A percentile compares a stretch with the other conserved stretches of the same genome.
Evolutionary conservation across 345 rosid species (phyloP).

Genomic region (Bruguiera sexangula): DNA sequence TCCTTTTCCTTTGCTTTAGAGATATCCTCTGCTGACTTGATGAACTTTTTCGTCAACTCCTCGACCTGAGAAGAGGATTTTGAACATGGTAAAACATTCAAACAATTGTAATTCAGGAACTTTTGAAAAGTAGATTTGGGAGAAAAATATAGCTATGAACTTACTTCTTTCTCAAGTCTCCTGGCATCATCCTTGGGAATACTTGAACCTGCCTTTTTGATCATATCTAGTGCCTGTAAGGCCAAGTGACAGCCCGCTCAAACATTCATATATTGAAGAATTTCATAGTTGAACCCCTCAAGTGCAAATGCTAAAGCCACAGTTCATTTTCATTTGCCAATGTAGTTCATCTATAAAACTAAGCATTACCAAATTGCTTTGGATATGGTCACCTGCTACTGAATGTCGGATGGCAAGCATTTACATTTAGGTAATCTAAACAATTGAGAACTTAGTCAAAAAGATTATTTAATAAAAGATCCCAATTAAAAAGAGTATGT

Average conservation of each 20-base stretch:
- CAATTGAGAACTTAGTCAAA: background rate
- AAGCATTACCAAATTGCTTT: background rate
- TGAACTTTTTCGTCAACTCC: constrained; percentile 73
- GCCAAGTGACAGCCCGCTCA: constrained; percentile 3
- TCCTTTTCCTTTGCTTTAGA: constrained; percentile 95
- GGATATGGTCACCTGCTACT: background rate
- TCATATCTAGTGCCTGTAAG: constrained; percentile 74
- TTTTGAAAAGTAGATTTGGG: background rate
- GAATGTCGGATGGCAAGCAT: background rate
- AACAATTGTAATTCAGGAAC: background rate
- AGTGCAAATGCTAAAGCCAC: background rate
- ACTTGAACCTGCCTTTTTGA: constrained; percentile 71
- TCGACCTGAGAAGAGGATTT: constrained; percentile 47
- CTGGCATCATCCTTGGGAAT: constrained; percentile 82
- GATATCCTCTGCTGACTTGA: constrained; percentile 80
- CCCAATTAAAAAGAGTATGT: background rate
- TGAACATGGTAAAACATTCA: background rate
- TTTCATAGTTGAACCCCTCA: background rate
- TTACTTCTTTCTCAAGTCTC: constrained; percentile 91
- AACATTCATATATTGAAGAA: background rate
- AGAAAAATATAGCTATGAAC: constrained; percentile 12
- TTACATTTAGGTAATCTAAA: background rate
- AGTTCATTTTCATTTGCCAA: background rate
- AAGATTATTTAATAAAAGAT: background rate
- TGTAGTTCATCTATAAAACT: background rate